These are phyloP conservation scores for Colletotrichum chrysophilum DNA, from an alignment of 2,329 filamentous ascomycete genomes.

Conservation along the genomic window DNA sequence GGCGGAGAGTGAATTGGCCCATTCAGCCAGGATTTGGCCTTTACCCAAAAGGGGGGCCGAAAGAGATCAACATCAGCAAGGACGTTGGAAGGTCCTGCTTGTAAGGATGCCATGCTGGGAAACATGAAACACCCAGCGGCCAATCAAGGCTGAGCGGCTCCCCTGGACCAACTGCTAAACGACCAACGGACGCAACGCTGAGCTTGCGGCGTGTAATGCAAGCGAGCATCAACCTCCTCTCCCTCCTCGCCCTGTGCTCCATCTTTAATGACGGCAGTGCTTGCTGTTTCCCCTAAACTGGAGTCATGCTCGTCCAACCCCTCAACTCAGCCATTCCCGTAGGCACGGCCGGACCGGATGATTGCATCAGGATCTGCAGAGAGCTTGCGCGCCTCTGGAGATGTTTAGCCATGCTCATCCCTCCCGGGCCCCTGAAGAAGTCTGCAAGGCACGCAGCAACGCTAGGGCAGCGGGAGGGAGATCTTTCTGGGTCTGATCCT, in stretches of 20 bases:
- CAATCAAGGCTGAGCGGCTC: conserved; percentile 6
- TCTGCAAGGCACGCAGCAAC: neutral
- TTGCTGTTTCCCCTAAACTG: neutral
- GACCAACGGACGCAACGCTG: neutral
- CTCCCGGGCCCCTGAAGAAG: neutral
- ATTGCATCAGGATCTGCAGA: conserved; percentile 23
- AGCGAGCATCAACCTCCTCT: conserved; percentile 1
- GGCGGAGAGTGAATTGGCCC: neutral
- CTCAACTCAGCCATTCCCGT: neutral
- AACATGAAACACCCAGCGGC: conserved; percentile 18
- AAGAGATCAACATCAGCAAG: conserved; percentile 2
- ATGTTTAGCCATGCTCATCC: neutral
- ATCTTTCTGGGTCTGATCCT: conserved; percentile 1
- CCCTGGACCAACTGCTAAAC: neutral
- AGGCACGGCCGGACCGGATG: neutral
- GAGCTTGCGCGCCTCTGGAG: conserved; percentile 2
- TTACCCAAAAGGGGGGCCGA: neutral
- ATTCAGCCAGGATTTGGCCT: neutral
- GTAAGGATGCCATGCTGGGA: conserved; percentile 6
- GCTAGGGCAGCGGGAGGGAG: neutral
- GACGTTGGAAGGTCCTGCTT: neutral
- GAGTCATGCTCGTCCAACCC: neutral
- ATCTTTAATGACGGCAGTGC: conserved; percentile 3
- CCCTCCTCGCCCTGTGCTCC: neutral
- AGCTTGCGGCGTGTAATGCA: neutral